Percentiles rank a stretch among this genome's conserved stretches.
These are phyloP conservation scores for Myrica gale DNA, from an alignment of 306 rosid genomes.

Conservation along the genomic window DNA sequence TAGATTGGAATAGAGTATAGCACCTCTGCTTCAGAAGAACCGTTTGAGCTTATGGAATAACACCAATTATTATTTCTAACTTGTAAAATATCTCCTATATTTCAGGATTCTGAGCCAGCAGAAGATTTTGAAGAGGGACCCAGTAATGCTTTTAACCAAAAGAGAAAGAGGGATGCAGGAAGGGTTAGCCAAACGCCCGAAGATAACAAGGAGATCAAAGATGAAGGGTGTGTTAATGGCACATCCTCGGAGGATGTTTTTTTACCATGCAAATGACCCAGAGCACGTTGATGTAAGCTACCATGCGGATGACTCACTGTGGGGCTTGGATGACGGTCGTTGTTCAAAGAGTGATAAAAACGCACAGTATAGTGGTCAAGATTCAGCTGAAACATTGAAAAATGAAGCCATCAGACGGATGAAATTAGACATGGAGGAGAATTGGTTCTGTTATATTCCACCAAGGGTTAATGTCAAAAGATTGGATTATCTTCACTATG, in stretches of 20 bases:
- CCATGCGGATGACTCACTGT: conserved; percentile 7
- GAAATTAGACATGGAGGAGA: conserved; percentile 83
- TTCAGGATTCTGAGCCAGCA: conserved; percentile 47
- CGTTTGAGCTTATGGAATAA: conserved; percentile 10
- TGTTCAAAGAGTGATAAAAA: conserved; percentile 26
- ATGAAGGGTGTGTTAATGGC: conserved; percentile 14
- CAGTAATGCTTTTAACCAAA: conserved; percentile 23
- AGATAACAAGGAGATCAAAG: conserved; percentile 22
- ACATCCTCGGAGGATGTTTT: conserved; percentile 10
- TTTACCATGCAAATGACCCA: too few relatives aligned
- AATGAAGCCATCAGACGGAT: conserved; percentile 51
- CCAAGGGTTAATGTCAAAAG: conserved; percentile 47
- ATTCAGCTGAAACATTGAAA: conserved; percentile 31
- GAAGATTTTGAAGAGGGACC: conserved; percentile 18
- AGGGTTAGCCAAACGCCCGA: conserved; percentile 10
- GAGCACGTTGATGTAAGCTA: conserved; percentile 12
- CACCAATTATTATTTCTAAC: conserved; percentile 6
- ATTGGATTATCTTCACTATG: conserved; percentile 65
- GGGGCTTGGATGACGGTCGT: conserved; percentile 18
- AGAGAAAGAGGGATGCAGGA: conserved; percentile 28
- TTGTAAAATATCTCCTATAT: background rate
- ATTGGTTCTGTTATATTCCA: conserved; percentile 66
- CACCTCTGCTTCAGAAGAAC: background rate
- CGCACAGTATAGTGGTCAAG: conserved; percentile 24
- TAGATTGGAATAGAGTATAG: background rate